Evolutionary conservation across 371 early-diverging fungal species (phyloP).

Genomic region (Phascolomyces articulosus): DNA sequence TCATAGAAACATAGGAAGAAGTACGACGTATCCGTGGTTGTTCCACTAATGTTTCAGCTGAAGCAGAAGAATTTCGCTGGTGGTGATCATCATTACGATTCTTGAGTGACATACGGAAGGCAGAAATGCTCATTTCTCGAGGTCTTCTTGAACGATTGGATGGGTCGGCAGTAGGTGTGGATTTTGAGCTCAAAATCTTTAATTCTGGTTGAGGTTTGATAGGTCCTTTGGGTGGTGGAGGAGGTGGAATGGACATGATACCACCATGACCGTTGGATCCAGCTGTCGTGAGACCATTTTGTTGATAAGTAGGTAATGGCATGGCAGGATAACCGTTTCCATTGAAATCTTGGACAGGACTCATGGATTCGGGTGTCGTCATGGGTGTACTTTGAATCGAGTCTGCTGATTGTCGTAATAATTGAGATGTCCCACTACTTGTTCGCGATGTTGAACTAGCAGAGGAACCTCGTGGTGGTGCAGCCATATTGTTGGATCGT

Average conservation of each 20-base stretch:
- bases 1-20: constrained; percentile 5
- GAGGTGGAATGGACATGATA: background rate
- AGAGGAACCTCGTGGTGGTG: background rate
- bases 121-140: constrained; percentile 37
- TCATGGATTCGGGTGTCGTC: constrained; percentile 20
- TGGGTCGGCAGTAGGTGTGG: constrained; percentile 18
- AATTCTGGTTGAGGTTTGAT: constrained; percentile 10
- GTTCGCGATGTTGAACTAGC: background rate
- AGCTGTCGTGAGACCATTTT: background rate
- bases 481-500: background rate
- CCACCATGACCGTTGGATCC: too few species aligned
- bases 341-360: constrained; percentile 17
- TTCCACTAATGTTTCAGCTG: background rate
- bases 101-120: constrained; percentile 26
- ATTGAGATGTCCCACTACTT: background rate
- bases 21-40: constrained; percentile 12
- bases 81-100: constrained; percentile 5
- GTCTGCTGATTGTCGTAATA: constrained; percentile 10
- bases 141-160: constrained; percentile 14
- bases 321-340: background rate
- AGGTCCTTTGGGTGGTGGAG: background rate
- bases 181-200: constrained; percentile 18
- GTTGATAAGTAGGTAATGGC: background rate
- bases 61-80: background rate
- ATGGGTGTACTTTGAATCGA: constrained; percentile 13